Conservation (phyloP, 164 flowering plant species). For the Nymphaea colorata region DNA sequence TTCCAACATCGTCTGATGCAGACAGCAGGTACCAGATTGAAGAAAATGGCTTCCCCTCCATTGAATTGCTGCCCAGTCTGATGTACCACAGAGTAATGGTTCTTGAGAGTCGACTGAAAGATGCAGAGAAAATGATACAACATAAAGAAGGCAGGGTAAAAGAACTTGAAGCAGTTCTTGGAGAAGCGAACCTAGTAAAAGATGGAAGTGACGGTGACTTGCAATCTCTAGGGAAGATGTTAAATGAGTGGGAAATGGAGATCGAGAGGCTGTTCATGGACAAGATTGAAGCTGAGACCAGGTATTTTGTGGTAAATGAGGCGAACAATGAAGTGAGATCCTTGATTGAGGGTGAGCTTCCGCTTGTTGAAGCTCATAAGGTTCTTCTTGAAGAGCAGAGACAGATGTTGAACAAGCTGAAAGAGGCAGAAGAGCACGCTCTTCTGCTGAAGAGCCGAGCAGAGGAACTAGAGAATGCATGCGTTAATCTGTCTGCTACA, state of each 20-base stretch:
- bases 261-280: not conserved
- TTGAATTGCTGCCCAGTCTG: not conserved
- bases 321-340: not conserved
- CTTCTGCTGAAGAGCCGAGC: not conserved
- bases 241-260: not conserved
- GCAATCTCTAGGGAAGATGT: not conserved
- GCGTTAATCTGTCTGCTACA: not conserved
- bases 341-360: not conserved
- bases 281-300: not conserved
- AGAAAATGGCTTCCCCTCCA: not conserved
- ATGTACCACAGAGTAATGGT: not conserved
- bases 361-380: not conserved
- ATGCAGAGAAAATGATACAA: not conserved
- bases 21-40: not conserved
- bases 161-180: not conserved
- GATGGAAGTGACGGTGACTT: not conserved
- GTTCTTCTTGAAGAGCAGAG: not conserved
- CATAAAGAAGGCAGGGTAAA: not conserved
- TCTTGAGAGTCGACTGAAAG: not conserved
- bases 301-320: not conserved
- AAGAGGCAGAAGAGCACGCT: not conserved
- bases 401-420: not conserved
- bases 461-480: not conserved
- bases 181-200: not conserved
- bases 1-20: not conserved